Conservation (phyloP, 139 green algal species). For the Desmodesmus armatus region DNA sequence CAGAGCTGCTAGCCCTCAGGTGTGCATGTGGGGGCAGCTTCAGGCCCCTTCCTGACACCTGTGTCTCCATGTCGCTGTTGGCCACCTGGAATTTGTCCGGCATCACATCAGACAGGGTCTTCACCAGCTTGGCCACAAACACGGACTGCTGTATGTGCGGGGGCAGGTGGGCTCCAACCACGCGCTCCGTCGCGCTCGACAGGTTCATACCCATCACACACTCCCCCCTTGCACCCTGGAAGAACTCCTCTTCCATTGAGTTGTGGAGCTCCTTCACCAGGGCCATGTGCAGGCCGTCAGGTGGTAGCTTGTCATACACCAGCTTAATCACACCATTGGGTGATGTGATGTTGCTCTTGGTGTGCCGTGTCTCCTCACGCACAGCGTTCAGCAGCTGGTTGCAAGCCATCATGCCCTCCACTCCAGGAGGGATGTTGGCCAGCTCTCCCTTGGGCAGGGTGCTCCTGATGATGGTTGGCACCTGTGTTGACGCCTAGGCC, state of each 20-base stretch:
- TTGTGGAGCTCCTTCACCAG: background rate
- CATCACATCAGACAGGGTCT: background rate
- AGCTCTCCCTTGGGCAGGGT: background rate
- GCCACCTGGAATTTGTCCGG: background rate
- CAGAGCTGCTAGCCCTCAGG: background rate
- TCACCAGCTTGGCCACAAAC: background rate
- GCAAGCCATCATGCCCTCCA: background rate
- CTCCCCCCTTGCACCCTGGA: background rate
- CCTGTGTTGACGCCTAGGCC: background rate
- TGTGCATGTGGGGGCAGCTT: background rate
- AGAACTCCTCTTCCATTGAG: background rate
- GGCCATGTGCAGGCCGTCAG: background rate
- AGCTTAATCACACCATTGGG: background rate
- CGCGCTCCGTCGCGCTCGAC: background rate
- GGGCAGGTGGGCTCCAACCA: background rate
- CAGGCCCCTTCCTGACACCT: background rate
- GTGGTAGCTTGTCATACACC: background rate
- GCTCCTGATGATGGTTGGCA: background rate
- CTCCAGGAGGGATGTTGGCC: background rate
- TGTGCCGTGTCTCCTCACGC: background rate
- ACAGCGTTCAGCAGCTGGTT: background rate
- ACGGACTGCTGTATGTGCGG: background rate
- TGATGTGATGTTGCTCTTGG: background rate
- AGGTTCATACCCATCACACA: background rate
- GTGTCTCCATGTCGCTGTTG: background rate